Evolutionary conservation across 495 filamentous ascomycete genomes (phyloP).

Genomic region (Hyaloscypha finlandica): DNA sequence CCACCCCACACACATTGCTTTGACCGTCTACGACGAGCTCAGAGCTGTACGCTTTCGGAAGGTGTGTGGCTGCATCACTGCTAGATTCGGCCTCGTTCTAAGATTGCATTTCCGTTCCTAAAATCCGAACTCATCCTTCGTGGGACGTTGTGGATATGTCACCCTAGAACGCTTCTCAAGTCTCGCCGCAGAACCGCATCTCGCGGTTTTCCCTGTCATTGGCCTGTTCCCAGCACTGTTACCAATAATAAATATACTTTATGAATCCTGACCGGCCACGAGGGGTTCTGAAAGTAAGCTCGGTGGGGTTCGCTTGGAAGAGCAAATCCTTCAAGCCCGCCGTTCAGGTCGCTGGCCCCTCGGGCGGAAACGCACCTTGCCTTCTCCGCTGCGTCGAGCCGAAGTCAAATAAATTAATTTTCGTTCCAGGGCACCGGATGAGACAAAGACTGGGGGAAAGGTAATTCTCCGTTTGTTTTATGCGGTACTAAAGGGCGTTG

Average conservation of each 20-base stretch:
- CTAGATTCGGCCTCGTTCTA: not conserved
- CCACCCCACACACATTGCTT: not conserved
- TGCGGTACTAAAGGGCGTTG: too few species aligned
- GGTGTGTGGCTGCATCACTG: not conserved
- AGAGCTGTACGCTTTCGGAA: not conserved
- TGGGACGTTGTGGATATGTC: too few species aligned
- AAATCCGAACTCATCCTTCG: not conserved
- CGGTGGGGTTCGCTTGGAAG: not conserved
- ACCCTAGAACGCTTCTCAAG: not conserved
- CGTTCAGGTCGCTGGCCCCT: not conserved
- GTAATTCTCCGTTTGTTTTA: too few species aligned
- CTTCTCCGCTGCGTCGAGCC: not conserved
- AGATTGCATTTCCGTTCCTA: not conserved
- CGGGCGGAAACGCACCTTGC: not conserved
- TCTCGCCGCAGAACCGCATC: not conserved
- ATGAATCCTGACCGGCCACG: not conserved
- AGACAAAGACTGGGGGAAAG: not conserved
- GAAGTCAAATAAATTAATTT: not conserved
- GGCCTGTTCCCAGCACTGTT: not conserved
- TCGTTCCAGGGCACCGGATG: not conserved
- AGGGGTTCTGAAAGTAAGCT: not conserved
- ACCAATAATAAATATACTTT: not conserved
- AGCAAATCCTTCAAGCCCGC: not conserved
- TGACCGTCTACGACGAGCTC: too few species aligned
- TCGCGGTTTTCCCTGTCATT: not conserved